Evolutionary conservation across 2,329 filamentous ascomycete species (phyloP), one percentile per base, ranked within the genome.

Genomic region (Ophidiomyces ophidiicola): DNA sequence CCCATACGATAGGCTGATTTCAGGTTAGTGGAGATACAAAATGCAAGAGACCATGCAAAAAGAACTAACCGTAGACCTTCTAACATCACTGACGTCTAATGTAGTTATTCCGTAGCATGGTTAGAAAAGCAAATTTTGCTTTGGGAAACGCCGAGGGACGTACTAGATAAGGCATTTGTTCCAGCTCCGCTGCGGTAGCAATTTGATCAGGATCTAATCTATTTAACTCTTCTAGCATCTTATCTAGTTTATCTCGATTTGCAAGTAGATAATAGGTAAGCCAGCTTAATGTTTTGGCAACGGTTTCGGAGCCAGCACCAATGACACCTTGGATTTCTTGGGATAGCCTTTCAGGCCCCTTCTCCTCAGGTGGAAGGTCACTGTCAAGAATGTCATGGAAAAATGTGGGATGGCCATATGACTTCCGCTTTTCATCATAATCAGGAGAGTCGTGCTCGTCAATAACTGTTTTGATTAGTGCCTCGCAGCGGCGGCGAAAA

Each of bases 91-190:
- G 38, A 40, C 11, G 38, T 40, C 38, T 40, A 8, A 32, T n/a
- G n/a, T n/a, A n/a, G n/a, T n/a, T n/a, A n/a, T n/a, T n/a, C 5
- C 3, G 14, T 19, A n/a, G 2, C 3, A 29, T n/a, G n/a, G 30
- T 40, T 30, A 40, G 38, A 28, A 20, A 14, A 7, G 10, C 14
- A 7, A 11, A 11, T n/a, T 40, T 10, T 12, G 7, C 21, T 8
- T n/a, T n/a, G 17, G 5, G 10, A 20, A 15, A 6, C 11, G 25
- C 6, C 24, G 21, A n/a, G 11, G 8, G 6, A 42, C 51, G 40
- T 36, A 59, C 57, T 41, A 64, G 44, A 43, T 62, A 63, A 0
- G 60, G 60, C n/a, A 63, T 41, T 32, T 50, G 48, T 47, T 64
- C 59, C 18, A 64, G 47, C 12, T 61, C 51, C 2, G 46, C 28